Base-by-base conservation (phyloP, 1,284 basidiomycete species). In the Trametes polyzona region DNA sequence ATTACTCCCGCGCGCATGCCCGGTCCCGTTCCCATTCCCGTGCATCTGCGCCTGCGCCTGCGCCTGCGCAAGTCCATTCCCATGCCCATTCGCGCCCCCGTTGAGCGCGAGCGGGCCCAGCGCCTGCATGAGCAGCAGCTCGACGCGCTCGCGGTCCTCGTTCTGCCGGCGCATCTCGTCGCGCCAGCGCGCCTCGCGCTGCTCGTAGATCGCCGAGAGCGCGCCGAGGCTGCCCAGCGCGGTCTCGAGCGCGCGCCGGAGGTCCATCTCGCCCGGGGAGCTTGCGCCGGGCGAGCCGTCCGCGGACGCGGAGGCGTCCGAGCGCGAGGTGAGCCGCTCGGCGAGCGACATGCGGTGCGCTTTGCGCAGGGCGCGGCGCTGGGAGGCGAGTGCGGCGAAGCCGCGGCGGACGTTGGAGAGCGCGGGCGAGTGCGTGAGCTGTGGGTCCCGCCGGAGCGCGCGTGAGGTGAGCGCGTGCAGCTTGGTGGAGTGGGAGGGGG, bases 401-500 rank as follows among this genome's bases (percentile, higher is more conserved):
- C 78, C 74, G 4, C 74, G 64, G 5, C 83, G 83, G 7, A 90
- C 74, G 46, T 75, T 76, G 7, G 71, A 64, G 71, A 89, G 76
- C 2, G 79, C 76, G 6, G 78, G 67, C 0, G 84, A 83, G 39
- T 76, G 77, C 29, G 69, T 52, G 12, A 87, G 69, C 3, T 69
- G 55, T 0, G 79, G 67, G 37, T 84, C 80, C 8, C 88, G 80
- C 23, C 86, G 83, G 48, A 92, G 78, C 1, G 84, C 80, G 14
- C 89, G 83, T 11, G 89, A 91, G 1, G 81, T 81, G 27, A 89
- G 69, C 2, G 81, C 69, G 61, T 88, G 81, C 3, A 89, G 68
- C 62, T 85, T 86, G 16, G 78, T 83, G 9, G 83, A 78, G 67
- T 92, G 87, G 0, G 88, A 83, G 0, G 89, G 90, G 0, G 88